Evolutionary conservation across 116 monocot genomes (phyloP).

Genomic region (Zostera marina): DNA sequence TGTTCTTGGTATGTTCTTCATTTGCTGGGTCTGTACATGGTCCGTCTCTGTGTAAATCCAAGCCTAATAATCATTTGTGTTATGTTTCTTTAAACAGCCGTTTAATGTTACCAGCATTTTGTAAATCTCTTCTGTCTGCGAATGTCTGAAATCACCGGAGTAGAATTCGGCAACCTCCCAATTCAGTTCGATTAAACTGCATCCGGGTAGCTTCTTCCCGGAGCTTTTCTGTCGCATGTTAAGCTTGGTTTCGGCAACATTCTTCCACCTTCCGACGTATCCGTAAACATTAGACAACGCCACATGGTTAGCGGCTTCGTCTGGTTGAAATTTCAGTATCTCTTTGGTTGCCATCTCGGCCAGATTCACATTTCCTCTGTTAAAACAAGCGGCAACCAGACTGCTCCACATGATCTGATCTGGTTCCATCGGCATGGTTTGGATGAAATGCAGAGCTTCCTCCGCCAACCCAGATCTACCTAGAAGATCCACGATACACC

Average conservation of each 20-base stretch:
- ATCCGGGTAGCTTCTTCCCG: slow-evolving; percentile 20
- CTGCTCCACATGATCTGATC: slow-evolving; percentile 40
- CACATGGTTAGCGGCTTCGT: slow-evolving; percentile 37
- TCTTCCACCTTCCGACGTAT: slow-evolving; percentile 26
- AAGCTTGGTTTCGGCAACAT: slow-evolving; percentile 21
- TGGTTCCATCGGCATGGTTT: slow-evolving; percentile 19
- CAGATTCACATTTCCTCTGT: slow-evolving; percentile 6
- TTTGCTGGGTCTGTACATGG: too few relatives aligned
- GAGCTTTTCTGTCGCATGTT: slow-evolving; percentile 10
- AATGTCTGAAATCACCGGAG: slow-evolving; percentile 33
- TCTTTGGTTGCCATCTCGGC: slow-evolving; percentile 23
- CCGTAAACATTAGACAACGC: slow-evolving; percentile 44
- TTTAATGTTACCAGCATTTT: slow-evolving; percentile 15
- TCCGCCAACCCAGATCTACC: slow-evolving; percentile 16
- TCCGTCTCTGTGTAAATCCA: too few relatives aligned
- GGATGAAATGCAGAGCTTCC: slow-evolving; percentile 16
- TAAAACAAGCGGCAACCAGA: slow-evolving; percentile 22
- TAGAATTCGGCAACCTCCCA: slow-evolving; percentile 24
- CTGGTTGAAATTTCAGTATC: slow-evolving; percentile 17
- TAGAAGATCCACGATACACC: slow-evolving; percentile 27
- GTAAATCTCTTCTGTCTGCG: slow-evolving; percentile 23
- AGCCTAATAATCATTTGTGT: too few relatives aligned
- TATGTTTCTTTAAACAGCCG: slow-evolving; percentile 3
- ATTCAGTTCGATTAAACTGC: slow-evolving; percentile 38
- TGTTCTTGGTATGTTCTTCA: too few relatives aligned